These are phyloP conservation scores for Warburgia ugandensis DNA, from an alignment of 164 flowering plant species.

Conservation along the genomic window DNA sequence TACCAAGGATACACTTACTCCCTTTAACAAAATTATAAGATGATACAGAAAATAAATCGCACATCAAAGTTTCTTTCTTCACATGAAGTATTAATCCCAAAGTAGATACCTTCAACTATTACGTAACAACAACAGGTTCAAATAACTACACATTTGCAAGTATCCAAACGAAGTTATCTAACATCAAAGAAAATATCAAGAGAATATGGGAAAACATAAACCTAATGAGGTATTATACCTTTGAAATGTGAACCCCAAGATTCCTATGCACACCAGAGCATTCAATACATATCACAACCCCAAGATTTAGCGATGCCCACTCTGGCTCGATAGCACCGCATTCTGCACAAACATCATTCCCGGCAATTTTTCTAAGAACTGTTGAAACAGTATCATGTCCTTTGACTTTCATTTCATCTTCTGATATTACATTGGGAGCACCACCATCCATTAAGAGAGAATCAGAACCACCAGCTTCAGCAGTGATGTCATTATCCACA, in stretches of 20 bases:
- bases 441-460: conserved; percentile 16
- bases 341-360: conserved; percentile 90
- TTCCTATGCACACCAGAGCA: conserved; percentile 97
- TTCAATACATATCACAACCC: conserved; percentile 76
- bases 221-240: conserved; percentile 34
- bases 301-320: conserved; percentile 97
- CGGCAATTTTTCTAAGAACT: conserved; percentile 61
- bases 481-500: conserved; percentile 13
- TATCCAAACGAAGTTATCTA: background rate
- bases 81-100: too few species aligned
- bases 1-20: too few species aligned
- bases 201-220: background rate
- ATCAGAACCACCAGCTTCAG: conserved; percentile 19
- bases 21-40: too few species aligned
- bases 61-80: too few species aligned
- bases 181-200: background rate
- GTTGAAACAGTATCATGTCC: conserved; percentile 38
- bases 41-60: too few species aligned
- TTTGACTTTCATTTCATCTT: conserved; percentile 26
- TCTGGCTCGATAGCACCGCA: conserved; percentile 82
- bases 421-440: conserved; percentile 8
- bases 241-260: conserved; percentile 96
- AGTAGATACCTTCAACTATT: too few species aligned
- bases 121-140: too few species aligned
- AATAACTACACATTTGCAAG: too few species aligned